Percentiles rank a stretch among this genome's conserved stretches.
Evolutionary conservation across 441 rosid genomes (phyloP).

Genomic region (Hura crepitans): DNA sequence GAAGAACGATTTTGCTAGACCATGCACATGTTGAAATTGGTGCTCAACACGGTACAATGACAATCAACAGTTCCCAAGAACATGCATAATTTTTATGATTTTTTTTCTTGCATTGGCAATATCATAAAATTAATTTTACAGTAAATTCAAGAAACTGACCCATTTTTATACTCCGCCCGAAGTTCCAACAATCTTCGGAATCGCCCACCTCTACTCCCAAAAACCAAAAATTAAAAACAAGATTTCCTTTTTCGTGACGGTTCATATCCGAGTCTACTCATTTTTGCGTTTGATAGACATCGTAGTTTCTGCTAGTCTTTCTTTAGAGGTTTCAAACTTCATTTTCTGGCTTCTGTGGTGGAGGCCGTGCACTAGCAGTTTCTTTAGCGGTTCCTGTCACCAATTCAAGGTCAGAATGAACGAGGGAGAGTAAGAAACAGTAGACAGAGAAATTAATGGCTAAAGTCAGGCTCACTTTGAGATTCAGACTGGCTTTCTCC

Average conservation of each 20-base stretch:
- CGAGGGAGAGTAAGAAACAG: neutral
- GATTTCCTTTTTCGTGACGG: neutral
- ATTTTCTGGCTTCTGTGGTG: slow-evolving; percentile 41
- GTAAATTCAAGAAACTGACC: neutral
- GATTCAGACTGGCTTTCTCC: slow-evolving; percentile 38
- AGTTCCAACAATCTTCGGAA: neutral
- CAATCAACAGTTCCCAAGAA: no score
- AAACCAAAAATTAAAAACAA: neutral
- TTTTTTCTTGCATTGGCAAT: no score
- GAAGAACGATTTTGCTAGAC: neutral
- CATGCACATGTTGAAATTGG: no score
- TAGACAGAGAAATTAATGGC: slow-evolving; percentile 1
- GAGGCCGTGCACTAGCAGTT: slow-evolving; percentile 35
- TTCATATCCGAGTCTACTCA: neutral
- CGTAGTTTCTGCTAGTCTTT: neutral
- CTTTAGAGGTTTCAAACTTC: slow-evolving; percentile 16
- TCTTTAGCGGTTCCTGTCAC: slow-evolving; percentile 40
- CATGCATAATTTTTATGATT: no score
- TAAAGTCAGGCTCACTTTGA: slow-evolving; percentile 37
- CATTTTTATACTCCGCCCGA: slow-evolving; percentile 1
- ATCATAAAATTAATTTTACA: neutral
- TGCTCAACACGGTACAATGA: neutral
- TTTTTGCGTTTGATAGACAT: neutral
- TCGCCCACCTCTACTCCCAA: neutral
- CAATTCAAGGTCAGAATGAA: slow-evolving; percentile 15